Evolutionary conservation across 2,329 filamentous ascomycete species (phyloP), one percentile per base, ranked within the genome.

Genomic region (Hypoxylon rubiginosum): DNA sequence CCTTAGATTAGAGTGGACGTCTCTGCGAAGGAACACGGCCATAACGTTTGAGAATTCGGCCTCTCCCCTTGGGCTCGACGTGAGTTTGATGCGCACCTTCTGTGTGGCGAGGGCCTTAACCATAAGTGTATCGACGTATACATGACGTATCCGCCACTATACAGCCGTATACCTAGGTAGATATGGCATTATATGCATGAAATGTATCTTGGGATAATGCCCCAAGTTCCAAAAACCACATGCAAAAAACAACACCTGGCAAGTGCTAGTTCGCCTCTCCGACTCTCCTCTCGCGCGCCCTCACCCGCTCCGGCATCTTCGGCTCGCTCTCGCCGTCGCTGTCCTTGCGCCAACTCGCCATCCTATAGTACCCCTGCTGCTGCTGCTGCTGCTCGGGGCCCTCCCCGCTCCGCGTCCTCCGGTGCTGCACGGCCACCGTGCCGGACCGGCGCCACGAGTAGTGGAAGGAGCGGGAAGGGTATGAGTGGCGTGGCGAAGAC

Each of bases 381-480:
- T n/a, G n/a, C n/a, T n/a, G n/a, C 19, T 36, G 19, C 13, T 46
- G 10, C 4, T 43, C 39, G 4, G 39, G 39, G n/a, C 39, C n/a
- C n/a, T n/a, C 54, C 10, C 30, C 58, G 21, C 52, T 53, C 21
- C 28, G 24, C 15, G 46, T 54, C 26, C 61, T 43, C 15, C 24
- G 45, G 36, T 59, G 51, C 0, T 57, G 51, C 1, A 54, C 32
- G 1, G 17, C 45, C 0, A 49, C 48, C 0, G 36, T 32, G 4
- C 52, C 55, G 17, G 67, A 69, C 19, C 34, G 51, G 13, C 61
- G 26, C 64, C 61, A 63, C 48, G 62, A 69, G 10, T 59, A 54
- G 13, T 43, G 39, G n/a, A 56, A 30, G 9, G 61, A 58, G 51
- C 46, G 54, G 10, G 19, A 19, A 7, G 17, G n/a, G n/a, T 21